These are phyloP conservation scores for Diophrys appendiculata DNA, from an alignment of 73 alveolate species.

Conservation along the genomic window DNA sequence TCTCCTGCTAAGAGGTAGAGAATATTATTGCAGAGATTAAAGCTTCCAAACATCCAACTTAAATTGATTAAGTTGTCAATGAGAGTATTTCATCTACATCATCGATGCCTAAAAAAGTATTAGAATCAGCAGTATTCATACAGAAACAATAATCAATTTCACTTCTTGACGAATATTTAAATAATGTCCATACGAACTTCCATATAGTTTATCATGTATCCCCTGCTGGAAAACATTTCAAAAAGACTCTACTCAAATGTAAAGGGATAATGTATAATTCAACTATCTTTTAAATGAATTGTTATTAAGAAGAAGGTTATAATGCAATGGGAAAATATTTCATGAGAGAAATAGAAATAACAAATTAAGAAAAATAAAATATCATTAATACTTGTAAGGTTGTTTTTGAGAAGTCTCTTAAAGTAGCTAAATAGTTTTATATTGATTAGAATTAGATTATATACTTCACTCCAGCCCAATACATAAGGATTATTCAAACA, in stretches of 20 bases:
- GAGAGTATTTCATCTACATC: background rate
- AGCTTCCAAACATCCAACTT: too few relatives aligned
- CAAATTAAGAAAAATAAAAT: background rate
- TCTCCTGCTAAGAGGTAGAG: too few relatives aligned
- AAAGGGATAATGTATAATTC: slow-evolving; percentile 91
- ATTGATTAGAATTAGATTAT: slow-evolving; percentile 4
- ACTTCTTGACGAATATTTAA: background rate
- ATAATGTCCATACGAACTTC: slow-evolving; percentile 43
- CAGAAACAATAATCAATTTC: background rate
- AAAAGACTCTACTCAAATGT: slow-evolving; percentile 82
- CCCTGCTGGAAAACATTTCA: slow-evolving; percentile 91
- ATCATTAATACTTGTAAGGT: background rate
- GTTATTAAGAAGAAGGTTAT: background rate
- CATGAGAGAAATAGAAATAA: slow-evolving; percentile 7
- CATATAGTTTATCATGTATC: slow-evolving; percentile 88
- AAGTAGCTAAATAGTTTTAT: background rate
- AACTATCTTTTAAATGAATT: slow-evolving; percentile 85
- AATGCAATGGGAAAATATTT: slow-evolving; percentile 13
- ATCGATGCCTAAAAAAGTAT: background rate
- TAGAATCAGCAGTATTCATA: background rate
- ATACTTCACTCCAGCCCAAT: slow-evolving; percentile 70
- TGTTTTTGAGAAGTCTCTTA: background rate
- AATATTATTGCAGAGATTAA: too few relatives aligned
- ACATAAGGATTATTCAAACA: slow-evolving; percentile 73
- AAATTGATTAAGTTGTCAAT: too few relatives aligned